Evolutionary conservation across 257 asterid species (phyloP), one percentile per base, ranked within the genome.

Genomic region (Solanum pinnatisectum): DNA sequence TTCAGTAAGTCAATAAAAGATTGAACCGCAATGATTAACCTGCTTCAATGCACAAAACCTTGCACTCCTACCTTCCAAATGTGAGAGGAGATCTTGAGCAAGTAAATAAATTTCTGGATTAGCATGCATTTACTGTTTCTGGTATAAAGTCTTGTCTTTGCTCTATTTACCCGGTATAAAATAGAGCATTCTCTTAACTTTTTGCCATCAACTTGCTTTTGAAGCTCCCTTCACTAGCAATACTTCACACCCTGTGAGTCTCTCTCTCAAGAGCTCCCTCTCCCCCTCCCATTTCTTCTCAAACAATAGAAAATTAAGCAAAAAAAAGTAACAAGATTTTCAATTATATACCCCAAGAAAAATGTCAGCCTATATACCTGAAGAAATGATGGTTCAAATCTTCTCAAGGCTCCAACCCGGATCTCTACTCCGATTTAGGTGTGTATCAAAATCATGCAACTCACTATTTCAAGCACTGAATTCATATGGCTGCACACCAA

Each of bases 401-500:
- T 82, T 88, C 42, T 30, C 63, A 65, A 88, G 84, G 71, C 68
- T 86, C 44, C 90, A 84, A 5, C 20, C 16, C 35, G 23, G 86
- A 79, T 78, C 87, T 44, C 84, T 88, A 12, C 23, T 88, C 8
- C 87, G 78, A 65, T 67, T 88, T 67, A 88, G 87, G 84, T 88
- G 88, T 76, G 49, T 86, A 16, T 85, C 88, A 49, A 88, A 46
- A 52, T 78, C 84, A 67, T 86, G 88, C 78, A 88, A 88, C 7
- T 85, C 74, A 4, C 33, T 67, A 88, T 86, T 20, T 78, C 87
- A 44, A 46, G 87, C 49, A 16, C 90, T 78, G 8, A 77, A 12
- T 88, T 85, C 77, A 32, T 88, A 60, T 77, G 86, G 70, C 5
- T 33, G 74, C 86, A 85, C 37, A 85, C 73, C 56, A 65, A 56